These are phyloP conservation scores for Medicago arabica DNA, from an alignment of 306 rosid genomes.

Conservation along the genomic window DNA sequence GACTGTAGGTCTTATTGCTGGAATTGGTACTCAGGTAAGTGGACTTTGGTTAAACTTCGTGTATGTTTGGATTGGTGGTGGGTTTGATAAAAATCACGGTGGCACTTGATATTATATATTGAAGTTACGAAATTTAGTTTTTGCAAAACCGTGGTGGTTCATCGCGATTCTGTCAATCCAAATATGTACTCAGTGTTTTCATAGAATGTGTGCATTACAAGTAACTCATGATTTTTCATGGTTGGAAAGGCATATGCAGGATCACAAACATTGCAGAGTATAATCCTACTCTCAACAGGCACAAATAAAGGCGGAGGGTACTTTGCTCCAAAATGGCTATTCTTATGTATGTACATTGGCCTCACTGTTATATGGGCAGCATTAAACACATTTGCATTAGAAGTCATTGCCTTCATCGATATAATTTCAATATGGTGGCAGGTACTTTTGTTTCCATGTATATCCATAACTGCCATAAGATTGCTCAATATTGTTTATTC, in stretches of 20 bases:
- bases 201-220: conserved; percentile 9
- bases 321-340: conserved; percentile 84
- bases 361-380: conserved; percentile 84
- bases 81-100: no score
- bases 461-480: no score
- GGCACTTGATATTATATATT: no score
- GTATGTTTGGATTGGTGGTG: no score
- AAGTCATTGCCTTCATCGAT: conserved; percentile 80
- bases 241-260: conserved; percentile 84
- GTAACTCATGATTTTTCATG: conserved; percentile 42
- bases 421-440: conserved; percentile 93
- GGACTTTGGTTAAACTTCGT: neutral
- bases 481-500: neutral
- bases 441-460: conserved; percentile 53
- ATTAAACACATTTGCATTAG: conserved; percentile 80
- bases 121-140: no score
- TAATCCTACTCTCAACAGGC: conserved; percentile 74
- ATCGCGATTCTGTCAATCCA: no score
- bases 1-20: conserved; percentile 82
- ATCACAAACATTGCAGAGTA: conserved; percentile 79
- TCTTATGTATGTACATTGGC: conserved; percentile 80
- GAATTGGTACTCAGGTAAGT: conserved; percentile 86
- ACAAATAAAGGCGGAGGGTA: conserved; percentile 85
- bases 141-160: no score
- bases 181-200: neutral